phyloP scores from a whole-genome alignment of 257 asterid genomes.

The Leonotis leonurus region DNA sequence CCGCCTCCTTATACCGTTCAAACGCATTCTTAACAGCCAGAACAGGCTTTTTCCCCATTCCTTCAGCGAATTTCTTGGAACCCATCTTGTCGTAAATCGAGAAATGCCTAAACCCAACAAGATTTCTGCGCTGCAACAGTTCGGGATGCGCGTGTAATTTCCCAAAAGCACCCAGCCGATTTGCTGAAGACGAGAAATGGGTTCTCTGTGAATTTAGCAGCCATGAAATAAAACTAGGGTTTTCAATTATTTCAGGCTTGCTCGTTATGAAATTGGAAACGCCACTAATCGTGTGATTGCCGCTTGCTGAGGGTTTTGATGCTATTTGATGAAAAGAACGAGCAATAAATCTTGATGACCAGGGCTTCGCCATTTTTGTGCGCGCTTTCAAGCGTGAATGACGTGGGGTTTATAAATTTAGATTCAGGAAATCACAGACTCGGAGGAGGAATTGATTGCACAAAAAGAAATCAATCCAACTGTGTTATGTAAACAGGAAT shows the following conservation, averaged over 20 bases:
- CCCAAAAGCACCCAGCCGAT: conserved; percentile 21
- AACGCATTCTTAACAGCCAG: conserved; percentile 32
- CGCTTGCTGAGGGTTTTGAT: conserved; percentile 38
- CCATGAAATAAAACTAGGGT: conserved; percentile 36
- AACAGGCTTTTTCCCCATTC: conserved; percentile 36
- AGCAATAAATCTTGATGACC: conserved; percentile 47
- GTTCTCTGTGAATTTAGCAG: conserved; percentile 27
- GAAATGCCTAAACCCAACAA: conserved; percentile 45
- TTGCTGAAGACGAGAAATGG: conserved; percentile 39
- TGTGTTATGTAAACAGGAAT: neutral
- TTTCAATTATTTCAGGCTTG: conserved; percentile 29
- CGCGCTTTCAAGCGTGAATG: neutral
- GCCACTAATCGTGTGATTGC: conserved; percentile 18
- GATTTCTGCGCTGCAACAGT: conserved; percentile 19
- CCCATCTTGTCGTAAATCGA: conserved; percentile 35
- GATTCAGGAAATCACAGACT: conserved; percentile 33
- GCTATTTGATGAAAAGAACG: conserved; percentile 39
- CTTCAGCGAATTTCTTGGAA: conserved; percentile 32
- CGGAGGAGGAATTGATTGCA: conserved; percentile 28
- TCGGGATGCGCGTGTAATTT: conserved; percentile 27
- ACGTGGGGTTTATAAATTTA: no score
- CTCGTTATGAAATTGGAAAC: conserved; percentile 41
- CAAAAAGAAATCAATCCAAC: conserved; percentile 26
- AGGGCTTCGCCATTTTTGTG: conserved; percentile 51
- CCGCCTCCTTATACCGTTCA: conserved; percentile 61